phyloP scores from a whole-genome alignment of 1,284 basidiomycete genomes.

The Ustilago bromivora region DNA sequence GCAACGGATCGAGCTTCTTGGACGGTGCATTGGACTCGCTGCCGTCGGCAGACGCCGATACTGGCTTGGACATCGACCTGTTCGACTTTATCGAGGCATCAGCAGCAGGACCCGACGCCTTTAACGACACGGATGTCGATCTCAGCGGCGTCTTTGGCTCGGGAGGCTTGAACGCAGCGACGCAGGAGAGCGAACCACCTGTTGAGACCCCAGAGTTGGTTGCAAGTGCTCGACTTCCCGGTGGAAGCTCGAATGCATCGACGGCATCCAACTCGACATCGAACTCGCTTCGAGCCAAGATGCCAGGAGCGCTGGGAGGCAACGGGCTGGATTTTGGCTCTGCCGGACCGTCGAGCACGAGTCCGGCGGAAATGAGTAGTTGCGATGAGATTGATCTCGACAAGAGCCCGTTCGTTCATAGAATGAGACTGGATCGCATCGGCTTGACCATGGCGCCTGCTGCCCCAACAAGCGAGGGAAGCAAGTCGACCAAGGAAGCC shows the following conservation, averaged over 20 bases:
- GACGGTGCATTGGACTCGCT: slow-evolving; percentile 35
- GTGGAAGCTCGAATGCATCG: slow-evolving; percentile 47
- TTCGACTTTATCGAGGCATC: slow-evolving; percentile 61
- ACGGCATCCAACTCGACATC: slow-evolving; percentile 47
- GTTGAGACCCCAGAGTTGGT: slow-evolving; percentile 57
- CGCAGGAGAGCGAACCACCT: slow-evolving; percentile 49
- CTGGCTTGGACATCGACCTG: slow-evolving; percentile 51
- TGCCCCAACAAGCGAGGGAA: slow-evolving; percentile 18
- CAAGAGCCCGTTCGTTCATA: slow-evolving; percentile 51
- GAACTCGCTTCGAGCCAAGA: slow-evolving; percentile 44
- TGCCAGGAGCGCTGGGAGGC: slow-evolving; percentile 36
- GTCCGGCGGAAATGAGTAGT: slow-evolving; percentile 58
- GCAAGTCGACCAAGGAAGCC: slow-evolving; percentile 18
- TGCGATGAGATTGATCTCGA: slow-evolving; percentile 56
- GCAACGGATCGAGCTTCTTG: slow-evolving; percentile 31
- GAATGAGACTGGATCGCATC: slow-evolving; percentile 49
- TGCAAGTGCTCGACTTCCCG: slow-evolving; percentile 42
- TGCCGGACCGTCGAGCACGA: slow-evolving; percentile 58
- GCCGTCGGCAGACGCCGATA: slow-evolving; percentile 51
- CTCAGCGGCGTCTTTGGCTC: slow-evolving; percentile 48
- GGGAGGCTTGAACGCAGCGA: slow-evolving; percentile 38
- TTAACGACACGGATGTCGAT: slow-evolving; percentile 51
- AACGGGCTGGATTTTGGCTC: slow-evolving; percentile 59
- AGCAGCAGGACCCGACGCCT: slow-evolving; percentile 49
- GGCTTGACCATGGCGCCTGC: slow-evolving; percentile 44